Evolutionary conservation across 352 stramenopile species (phyloP), one percentile per base, ranked within the genome.

Genomic region (Globisporangium solare): DNA sequence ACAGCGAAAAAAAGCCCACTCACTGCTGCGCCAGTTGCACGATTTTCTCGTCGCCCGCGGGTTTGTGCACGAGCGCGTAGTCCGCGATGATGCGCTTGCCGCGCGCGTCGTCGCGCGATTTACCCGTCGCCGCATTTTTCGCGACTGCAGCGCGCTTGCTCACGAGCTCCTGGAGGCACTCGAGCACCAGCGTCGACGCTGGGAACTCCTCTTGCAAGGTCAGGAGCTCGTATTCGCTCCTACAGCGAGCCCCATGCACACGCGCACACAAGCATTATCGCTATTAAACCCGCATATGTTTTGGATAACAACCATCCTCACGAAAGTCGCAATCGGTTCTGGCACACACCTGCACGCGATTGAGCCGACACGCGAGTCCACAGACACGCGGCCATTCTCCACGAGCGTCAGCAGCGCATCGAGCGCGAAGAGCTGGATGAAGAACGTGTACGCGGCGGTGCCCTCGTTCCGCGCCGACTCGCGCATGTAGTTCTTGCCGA

Each of bases 401-500:
- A 80, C 51, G 24, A 61, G 52, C 0, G 39, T n/a, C 10, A 90
- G 58, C 24, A 93, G 58, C 11, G 63, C 73, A 3, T 91, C 68
- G 10, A 95, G 61, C 21, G 82, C 87, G 39, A 77, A 95, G 18
- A 93, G 53, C 56, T 81, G 73, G 45, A 95, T 90, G 64, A 90
- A 96, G 41, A 88, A 92, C 14, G 82, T 83, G 51, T 96, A 96
- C 40, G 84, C 79, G 1, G 69, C 51, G 37, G 94, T 76, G 32
- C 68, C 87, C 7, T 73, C 69, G 21, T 53, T 48, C 4, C 87
- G 76, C 42, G 85, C 76, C 6, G 64, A 50, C 47, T 93, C 83
- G 10, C 74, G 70, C 76, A 95, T 88, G 64, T 95, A 93, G 48
- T 95, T 95, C 50, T 93, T 94, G 43, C 87, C 87, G 45, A 94